Conservation (phyloP, 495 filamentous ascomycete species). For the Aspergillus ostianus region DNA sequence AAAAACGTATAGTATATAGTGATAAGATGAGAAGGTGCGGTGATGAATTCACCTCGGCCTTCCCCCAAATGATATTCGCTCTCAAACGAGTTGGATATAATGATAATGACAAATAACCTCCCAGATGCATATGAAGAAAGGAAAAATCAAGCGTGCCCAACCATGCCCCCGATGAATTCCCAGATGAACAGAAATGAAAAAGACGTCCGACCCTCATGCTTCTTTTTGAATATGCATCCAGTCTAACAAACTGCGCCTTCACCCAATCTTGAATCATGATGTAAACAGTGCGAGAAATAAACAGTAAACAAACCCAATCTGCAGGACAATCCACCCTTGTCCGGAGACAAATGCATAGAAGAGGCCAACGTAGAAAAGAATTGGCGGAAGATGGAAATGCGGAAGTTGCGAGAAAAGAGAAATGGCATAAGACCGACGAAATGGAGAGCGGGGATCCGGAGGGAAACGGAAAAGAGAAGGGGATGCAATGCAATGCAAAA, state of each 20-base stretch:
- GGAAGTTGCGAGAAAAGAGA: conserved; percentile 12
- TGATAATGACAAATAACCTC: conserved; percentile 35
- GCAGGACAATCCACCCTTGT: conserved; percentile 9
- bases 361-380: conserved; percentile 3
- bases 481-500: conserved; percentile 17
- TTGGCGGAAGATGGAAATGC: conserved; percentile 5
- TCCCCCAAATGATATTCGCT: conserved; percentile 13
- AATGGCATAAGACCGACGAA: conserved; percentile 7
- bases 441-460: conserved; percentile 14
- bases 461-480: conserved; percentile 8
- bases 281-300: conserved; percentile 17
- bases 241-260: conserved; percentile 28
- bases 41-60: neutral
- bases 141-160: conserved; percentile 10
- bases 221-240: conserved; percentile 26
- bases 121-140: conserved; percentile 38
- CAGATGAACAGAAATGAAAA: conserved; percentile 7
- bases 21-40: neutral
- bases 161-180: neutral
- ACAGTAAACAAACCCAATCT: conserved; percentile 12
- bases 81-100: conserved; percentile 19
- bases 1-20: neutral
- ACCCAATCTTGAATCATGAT: conserved; percentile 26
- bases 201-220: conserved; percentile 22
- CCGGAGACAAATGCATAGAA: conserved; percentile 3